Conservation (phyloP, 768 basidiomycete species). For the Termitomyces sp. region DNA sequence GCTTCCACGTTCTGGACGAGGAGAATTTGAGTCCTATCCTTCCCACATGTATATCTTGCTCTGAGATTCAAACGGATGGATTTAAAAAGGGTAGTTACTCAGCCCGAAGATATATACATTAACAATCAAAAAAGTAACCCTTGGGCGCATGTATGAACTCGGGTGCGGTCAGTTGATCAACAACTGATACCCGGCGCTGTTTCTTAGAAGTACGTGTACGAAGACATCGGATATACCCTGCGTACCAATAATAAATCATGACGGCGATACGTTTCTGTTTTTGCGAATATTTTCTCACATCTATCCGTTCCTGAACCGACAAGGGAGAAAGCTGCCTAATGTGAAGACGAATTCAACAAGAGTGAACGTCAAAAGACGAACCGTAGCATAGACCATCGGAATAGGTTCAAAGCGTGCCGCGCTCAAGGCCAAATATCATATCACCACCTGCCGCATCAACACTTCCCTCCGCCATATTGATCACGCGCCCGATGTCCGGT, state of each 20-base stretch:
- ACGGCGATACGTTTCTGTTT: neutral
- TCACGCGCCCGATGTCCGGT: no score
- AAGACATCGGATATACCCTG: neutral
- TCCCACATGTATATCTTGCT: no score
- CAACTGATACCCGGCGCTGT: neutral
- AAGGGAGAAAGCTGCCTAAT: neutral
- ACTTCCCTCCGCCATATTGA: neutral
- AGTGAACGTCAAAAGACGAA: neutral
- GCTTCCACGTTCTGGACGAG: no score
- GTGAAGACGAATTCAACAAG: neutral
- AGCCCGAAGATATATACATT: no score
- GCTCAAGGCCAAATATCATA: neutral
- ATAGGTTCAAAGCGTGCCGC: neutral
- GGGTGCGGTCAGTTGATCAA: neutral
- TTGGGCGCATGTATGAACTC: no score
- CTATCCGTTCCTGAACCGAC: neutral
- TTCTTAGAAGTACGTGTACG: neutral
- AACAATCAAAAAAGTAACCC: no score
- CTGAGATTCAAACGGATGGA: no score
- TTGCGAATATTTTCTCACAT: neutral
- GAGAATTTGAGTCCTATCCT: no score
- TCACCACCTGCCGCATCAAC: neutral
- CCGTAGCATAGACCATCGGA: neutral
- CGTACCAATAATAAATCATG: neutral
- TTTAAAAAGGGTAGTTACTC: no score